Evolutionary conservation across 2,329 filamentous ascomycete species (phyloP).

Genomic region (Rutstroemia sp.): DNA sequence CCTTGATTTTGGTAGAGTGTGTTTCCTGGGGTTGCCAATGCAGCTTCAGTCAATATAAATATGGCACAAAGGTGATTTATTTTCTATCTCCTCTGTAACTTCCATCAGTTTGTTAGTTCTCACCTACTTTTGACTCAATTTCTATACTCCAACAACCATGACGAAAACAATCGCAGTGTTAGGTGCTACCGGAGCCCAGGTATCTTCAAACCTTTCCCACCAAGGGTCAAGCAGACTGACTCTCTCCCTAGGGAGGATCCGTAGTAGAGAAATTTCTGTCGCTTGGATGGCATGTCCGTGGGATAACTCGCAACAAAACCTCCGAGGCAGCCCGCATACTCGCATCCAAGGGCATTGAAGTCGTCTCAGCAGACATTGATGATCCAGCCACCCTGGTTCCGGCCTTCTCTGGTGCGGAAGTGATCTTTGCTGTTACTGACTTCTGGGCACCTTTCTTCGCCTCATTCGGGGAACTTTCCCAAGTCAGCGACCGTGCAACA

Average conservation of each 20-base stretch:
- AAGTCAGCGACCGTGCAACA: constrained; percentile 15
- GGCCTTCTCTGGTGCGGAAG: constrained; percentile 32
- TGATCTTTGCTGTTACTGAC: constrained; percentile 34
- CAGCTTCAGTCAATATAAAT: no score
- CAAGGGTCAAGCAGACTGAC: neutral
- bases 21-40: no score
- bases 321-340: constrained; percentile 36
- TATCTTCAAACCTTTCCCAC: neutral
- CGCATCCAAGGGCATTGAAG: constrained; percentile 34
- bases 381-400: constrained; percentile 13
- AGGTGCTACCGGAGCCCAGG: neutral
- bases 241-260: constrained; percentile 35
- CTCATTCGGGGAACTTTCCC: constrained; percentile 9
- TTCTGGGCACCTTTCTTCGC: constrained; percentile 24
- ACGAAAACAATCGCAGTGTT: neutral
- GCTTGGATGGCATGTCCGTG: constrained; percentile 38
- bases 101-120: no score
- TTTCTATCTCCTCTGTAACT: no score
- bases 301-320: constrained; percentile 38
- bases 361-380: constrained; percentile 30
- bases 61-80: no score
- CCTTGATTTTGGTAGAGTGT: no score
- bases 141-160: neutral
- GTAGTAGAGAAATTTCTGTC: constrained; percentile 39
- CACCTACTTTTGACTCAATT: no score